phyloP scores from a whole-genome alignment of 352 stramenopile genomes.

The Globisporangium spiculum region DNA sequence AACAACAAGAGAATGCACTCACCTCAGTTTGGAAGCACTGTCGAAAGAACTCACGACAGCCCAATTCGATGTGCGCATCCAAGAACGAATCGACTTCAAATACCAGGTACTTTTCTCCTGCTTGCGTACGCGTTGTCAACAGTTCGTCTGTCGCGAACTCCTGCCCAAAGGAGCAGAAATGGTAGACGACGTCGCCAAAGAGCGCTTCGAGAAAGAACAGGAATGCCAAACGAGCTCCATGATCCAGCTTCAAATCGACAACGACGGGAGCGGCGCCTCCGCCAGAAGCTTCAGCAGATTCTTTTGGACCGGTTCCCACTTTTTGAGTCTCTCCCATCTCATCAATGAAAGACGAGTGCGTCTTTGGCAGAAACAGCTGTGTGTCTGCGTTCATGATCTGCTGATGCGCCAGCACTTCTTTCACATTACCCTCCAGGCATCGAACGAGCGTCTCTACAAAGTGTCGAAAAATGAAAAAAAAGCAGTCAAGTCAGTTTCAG shows the following conservation, averaged over 20 bases:
- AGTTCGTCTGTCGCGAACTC: slow-evolving; percentile 20
- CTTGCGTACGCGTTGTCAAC: neutral
- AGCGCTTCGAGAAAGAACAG: slow-evolving; percentile 58
- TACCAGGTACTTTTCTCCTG: slow-evolving; percentile 36
- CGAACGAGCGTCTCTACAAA: slow-evolving; percentile 51
- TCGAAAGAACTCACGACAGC: slow-evolving; percentile 77
- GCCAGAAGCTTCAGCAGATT: neutral
- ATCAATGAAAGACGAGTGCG: slow-evolving; percentile 23
- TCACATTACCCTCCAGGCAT: slow-evolving; percentile 42
- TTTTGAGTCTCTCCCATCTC: slow-evolving; percentile 25
- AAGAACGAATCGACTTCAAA: slow-evolving; percentile 67
- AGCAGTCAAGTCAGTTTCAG: neutral
- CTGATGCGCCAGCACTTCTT: slow-evolving; percentile 34
- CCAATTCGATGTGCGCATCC: slow-evolving; percentile 60
- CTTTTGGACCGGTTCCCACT: neutral
- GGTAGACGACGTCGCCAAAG: slow-evolving; percentile 59
- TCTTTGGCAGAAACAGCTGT: slow-evolving; percentile 36
- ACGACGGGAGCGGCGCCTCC: neutral
- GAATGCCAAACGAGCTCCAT: slow-evolving; percentile 39
- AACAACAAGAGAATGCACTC: neutral
- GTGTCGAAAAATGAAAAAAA: neutral
- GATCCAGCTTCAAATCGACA: slow-evolving; percentile 11
- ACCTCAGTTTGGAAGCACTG: slow-evolving; percentile 76
- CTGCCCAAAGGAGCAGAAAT: slow-evolving; percentile 59
- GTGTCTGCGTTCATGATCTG: slow-evolving; percentile 45